Base-by-base conservation (phyloP, 2,329 filamentous ascomycete genomes). In the Scytalidium sp. region DNA sequence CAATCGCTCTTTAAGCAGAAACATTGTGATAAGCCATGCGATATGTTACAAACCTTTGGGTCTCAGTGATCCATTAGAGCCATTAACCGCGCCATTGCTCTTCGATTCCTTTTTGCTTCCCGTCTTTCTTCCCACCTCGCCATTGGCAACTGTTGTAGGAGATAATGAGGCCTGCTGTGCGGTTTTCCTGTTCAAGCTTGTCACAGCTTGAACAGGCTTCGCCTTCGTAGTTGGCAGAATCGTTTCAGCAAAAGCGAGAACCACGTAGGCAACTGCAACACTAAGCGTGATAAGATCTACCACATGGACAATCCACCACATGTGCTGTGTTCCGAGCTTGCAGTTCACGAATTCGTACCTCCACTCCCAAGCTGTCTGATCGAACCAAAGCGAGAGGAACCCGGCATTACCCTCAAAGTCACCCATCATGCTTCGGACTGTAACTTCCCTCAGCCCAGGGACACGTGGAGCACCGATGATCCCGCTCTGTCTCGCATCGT, bases 371-470 rank as follows among this genome's bases (percentile, higher is more conserved):
- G 70, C 68, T 2, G 77, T 73, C 49, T 80, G 68, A 66, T 97
- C 90, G 64, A 93, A 97, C 93, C 93, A 99, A 1, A 88, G 79
- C 54, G 88, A 94, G 39, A 99, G 70, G 40, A 99, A 75, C 0
- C 91, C 94, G 0, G 91, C 90, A 65, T 97, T 94, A 19, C 94
- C 94, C n/a, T 84, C 86, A 68, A 88, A 99, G 50, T 89, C 88
- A 49, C 94, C 94, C 94, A 99, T 99, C 91, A 99, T 97, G 68
- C 90, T 96, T 51, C 92, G 84, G 2, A 99, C 88, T 0, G 94
- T 99, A 56, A 97, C 83, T 70, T 99, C 94, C 22, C 93, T 78
- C 5, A 97, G 74, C 1, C 87, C 87, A 0, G 87, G 81, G 2
- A 80, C 58, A 3, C 69, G 73, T 2, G 68, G 58, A 2, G 67